These are phyloP conservation scores for Thymus mandschuricus DNA, from an alignment of 257 asterid species.

Conservation along the genomic window DNA sequence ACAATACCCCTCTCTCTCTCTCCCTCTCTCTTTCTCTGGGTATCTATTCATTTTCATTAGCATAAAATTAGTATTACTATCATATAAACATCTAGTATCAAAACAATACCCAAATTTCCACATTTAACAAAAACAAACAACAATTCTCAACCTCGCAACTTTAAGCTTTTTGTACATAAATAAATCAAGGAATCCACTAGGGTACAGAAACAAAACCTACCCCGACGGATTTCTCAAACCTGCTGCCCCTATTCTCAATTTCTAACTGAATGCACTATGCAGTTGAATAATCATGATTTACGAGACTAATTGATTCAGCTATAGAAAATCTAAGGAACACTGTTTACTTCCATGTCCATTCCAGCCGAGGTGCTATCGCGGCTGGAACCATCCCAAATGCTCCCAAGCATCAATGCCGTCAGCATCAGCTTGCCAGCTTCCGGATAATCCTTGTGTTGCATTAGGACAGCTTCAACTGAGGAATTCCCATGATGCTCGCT, in stretches of 20 bases:
- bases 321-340: not conserved
- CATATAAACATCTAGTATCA: not conserved
- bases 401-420: constrained; percentile 71
- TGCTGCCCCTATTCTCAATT: not conserved
- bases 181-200: not conserved
- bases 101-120: constrained; percentile 15
- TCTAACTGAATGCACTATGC: not conserved
- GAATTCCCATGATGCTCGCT: constrained; percentile 39
- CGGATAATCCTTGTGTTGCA: constrained; percentile 87
- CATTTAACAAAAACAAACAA: not conserved
- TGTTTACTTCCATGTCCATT: constrained; percentile 30
- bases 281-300: not conserved
- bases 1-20: not conserved
- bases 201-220: not conserved
- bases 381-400: constrained; percentile 30
- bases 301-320: not conserved
- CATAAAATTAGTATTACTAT: too few species aligned
- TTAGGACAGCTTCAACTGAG: constrained; percentile 70
- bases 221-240: constrained; percentile 2
- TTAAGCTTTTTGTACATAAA: constrained; percentile 24
- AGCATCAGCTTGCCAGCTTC: constrained; percentile 91
- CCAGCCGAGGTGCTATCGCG: constrained; percentile 1
- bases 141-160: not conserved
- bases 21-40: too few species aligned
- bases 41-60: too few species aligned